Evolutionary conservation across 805 yeast genomes (phyloP).

Genomic region (Candida cerambycidarum): DNA sequence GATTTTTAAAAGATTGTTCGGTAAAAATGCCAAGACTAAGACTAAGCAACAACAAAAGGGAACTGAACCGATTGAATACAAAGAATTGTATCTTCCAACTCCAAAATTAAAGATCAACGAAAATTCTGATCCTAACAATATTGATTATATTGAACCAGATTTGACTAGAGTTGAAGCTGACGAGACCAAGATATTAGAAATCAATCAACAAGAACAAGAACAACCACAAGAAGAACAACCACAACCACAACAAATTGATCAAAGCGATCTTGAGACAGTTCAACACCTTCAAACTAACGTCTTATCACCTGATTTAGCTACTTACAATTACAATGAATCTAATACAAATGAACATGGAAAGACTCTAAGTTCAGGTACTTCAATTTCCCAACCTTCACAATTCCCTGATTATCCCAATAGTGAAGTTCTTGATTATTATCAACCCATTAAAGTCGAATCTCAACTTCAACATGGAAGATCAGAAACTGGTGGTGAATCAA

Average conservation of each 20-base stretch:
- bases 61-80: conserved; percentile 10
- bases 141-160: conserved; percentile 8
- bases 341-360: not conserved
- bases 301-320: not conserved
- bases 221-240: conserved; percentile 5
- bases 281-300: not conserved
- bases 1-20: conserved; percentile 12
- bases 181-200: conserved; percentile 5
- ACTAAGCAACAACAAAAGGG: conserved; percentile 1
- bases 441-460: not conserved
- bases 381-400: conserved; percentile 4
- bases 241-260: no score
- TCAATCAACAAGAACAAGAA: conserved; percentile 5
- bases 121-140: conserved; percentile 1
- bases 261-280: no score
- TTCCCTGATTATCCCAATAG: conserved; percentile 2
- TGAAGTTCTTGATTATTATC: conserved; percentile 1
- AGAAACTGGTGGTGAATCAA: not conserved
- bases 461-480: not conserved
- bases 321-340: not conserved
- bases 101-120: conserved; percentile 11
- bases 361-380: conserved; percentile 1
- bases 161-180: conserved; percentile 5
- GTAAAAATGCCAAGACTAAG: conserved; percentile 6
- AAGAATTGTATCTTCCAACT: conserved; percentile 14